A percentile compares a stretch with the other conserved stretches of the same genome.
These are phyloP conservation scores for Fistulifera solaris DNA, from an alignment of 108 stramenopile genomes.

Conservation along the genomic window DNA sequence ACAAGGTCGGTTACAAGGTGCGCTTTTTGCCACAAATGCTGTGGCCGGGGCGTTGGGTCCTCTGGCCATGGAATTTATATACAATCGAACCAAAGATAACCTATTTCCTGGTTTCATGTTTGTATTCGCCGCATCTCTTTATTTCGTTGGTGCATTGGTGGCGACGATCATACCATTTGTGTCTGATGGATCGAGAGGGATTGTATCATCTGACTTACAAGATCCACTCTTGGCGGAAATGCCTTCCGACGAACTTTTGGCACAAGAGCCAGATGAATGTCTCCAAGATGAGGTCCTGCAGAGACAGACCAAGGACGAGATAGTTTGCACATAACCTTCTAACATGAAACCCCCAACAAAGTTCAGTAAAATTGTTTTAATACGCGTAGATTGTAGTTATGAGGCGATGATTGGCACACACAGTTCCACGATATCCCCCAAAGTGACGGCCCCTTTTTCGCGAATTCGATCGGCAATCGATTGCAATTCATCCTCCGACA, in stretches of 20 bases:
- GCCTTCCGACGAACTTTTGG: too few species aligned
- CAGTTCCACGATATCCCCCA: neutral
- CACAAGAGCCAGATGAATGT: too few species aligned
- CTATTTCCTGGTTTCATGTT: constrained; percentile 66
- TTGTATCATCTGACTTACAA: too few species aligned
- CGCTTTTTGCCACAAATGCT: constrained; percentile 53
- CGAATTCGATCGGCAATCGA: neutral
- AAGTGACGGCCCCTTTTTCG: constrained; percentile 1
- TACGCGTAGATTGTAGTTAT: too few species aligned
- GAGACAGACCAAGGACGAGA: too few species aligned
- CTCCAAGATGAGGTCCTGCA: too few species aligned
- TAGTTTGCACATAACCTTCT: too few species aligned
- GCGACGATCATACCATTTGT: constrained; percentile 22
- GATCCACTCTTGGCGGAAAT: too few species aligned
- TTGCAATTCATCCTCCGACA: constrained; percentile 1
- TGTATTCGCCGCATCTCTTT: constrained; percentile 51
- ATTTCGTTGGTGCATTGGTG: constrained; percentile 41
- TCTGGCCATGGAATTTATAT: constrained; percentile 47
- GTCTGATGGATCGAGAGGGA: too few species aligned
- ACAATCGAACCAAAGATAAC: constrained; percentile 46
- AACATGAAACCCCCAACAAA: too few species aligned
- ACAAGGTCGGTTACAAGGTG: constrained; percentile 77
- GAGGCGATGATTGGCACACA: too few species aligned
- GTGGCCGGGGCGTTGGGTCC: constrained; percentile 72
- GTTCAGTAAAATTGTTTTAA: too few species aligned